Evolutionary conservation across 805 yeast genomes (phyloP).

Genomic region (Candida bentonensis): DNA sequence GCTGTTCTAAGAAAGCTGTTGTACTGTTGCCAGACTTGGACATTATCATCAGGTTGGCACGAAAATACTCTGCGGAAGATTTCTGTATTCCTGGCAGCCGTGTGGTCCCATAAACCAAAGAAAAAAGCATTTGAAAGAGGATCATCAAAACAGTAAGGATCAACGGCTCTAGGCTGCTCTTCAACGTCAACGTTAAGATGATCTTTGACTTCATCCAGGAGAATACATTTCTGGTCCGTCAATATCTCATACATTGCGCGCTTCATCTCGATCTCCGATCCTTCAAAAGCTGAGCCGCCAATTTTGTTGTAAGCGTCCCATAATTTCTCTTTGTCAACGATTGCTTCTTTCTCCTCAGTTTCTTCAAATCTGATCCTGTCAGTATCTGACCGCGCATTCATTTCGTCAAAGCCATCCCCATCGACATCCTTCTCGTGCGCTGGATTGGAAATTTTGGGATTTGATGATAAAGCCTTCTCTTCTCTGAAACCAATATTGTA

Average conservation of each 20-base stretch:
- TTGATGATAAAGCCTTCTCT: constrained; percentile 65
- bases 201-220: constrained; percentile 17
- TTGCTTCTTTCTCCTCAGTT: constrained; percentile 8
- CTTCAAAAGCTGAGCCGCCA: not conserved
- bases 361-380: not conserved
- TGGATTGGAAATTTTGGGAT: constrained; percentile 61
- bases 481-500: constrained; percentile 80
- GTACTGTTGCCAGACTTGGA: constrained; percentile 81
- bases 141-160: constrained; percentile 81
- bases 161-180: constrained; percentile 38
- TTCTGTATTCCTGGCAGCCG: constrained; percentile 72
- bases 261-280: not conserved
- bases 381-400: constrained; percentile 23
- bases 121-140: constrained; percentile 73
- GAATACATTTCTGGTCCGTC: not conserved
- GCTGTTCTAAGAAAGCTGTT: constrained; percentile 32
- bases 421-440: constrained; percentile 57
- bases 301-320: constrained; percentile 7
- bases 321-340: constrained; percentile 23
- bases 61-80: constrained; percentile 77
- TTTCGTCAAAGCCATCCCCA: constrained; percentile 63
- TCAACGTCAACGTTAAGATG: constrained; percentile 35
- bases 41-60: constrained; percentile 88
- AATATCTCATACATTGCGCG: constrained; percentile 1
- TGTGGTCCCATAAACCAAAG: constrained; percentile 67